Percentiles rank a stretch among this genome's conserved stretches.
Conservation (phyloP, 2,329 filamentous ascomycete species). For the Curvularia verruculosa region DNA sequence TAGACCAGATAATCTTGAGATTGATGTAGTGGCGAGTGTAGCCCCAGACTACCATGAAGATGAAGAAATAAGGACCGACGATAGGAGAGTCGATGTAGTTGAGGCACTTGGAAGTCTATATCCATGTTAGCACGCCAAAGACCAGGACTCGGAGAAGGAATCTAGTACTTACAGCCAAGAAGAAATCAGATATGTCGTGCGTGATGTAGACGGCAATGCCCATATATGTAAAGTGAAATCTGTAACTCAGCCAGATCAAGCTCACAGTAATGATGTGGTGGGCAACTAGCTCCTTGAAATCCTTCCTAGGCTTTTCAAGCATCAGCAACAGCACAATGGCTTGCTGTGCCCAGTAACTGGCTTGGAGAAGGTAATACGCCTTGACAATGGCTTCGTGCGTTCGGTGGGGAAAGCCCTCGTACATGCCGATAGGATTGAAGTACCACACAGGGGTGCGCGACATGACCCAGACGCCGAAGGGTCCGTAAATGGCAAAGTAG, state of each 20-base stretch:
- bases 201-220: conserved; percentile 92
- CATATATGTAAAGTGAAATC: conserved; percentile 97
- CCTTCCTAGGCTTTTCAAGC: conserved; percentile 91
- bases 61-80: conserved; percentile 81
- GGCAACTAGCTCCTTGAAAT: conserved; percentile 90
- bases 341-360: conserved; percentile 95
- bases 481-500: conserved; percentile 84
- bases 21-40: conserved; percentile 90
- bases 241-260: conserved; percentile 85
- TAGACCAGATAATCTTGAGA: conserved; percentile 74
- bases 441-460: conserved; percentile 91
- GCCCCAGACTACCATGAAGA: conserved; percentile 84
- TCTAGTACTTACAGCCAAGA: conserved; percentile 77
- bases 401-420: conserved; percentile 83
- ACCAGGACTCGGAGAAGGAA: too few species aligned
- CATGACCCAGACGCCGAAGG: conserved; percentile 90
- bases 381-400: conserved; percentile 84
- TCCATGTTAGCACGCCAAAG: conserved; percentile 2
- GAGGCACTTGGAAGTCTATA: conserved; percentile 82
- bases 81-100: conserved; percentile 85
- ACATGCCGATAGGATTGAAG: conserved; percentile 91
- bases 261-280: conserved; percentile 89
- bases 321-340: conserved; percentile 84
- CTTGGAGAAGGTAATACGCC: conserved; percentile 94
- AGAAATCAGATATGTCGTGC: conserved; percentile 93